These are phyloP conservation scores for Phaseolus coccineus DNA, from an alignment of 331 rosid species.

Conservation along the genomic window DNA sequence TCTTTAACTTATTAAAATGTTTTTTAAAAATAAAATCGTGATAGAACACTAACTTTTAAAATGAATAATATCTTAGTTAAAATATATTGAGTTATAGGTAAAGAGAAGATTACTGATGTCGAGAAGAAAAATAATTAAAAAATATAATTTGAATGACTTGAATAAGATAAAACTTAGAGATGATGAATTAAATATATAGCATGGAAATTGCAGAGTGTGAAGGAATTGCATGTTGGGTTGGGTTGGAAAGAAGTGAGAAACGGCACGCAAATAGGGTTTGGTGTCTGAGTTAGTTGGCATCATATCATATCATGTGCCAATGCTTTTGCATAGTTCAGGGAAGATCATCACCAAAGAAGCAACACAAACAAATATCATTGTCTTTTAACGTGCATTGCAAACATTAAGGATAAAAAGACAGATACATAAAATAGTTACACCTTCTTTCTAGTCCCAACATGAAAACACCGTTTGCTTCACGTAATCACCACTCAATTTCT, in stretches of 20 bases:
- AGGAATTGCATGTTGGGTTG: background rate
- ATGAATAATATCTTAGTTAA: no score
- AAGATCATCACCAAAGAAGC: slow-evolving; percentile 33
- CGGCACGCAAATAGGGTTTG: slow-evolving; percentile 13
- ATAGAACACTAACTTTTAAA: no score
- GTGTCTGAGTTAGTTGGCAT: background rate
- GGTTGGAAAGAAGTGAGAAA: slow-evolving; percentile 24
- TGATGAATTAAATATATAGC: no score
- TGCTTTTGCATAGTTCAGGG: slow-evolving; percentile 36
- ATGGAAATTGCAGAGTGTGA: background rate
- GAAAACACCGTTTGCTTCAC: slow-evolving; percentile 54
- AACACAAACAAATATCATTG: slow-evolving; percentile 40
- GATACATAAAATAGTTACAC: slow-evolving; percentile 12
- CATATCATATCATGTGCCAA: slow-evolving; percentile 40
- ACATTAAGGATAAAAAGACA: no score
- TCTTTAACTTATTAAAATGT: no score
- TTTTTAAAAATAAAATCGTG: no score
- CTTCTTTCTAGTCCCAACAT: slow-evolving; percentile 43
- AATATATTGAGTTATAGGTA: no score
- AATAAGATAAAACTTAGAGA: no score
- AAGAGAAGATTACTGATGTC: no score
- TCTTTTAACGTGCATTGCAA: no score
- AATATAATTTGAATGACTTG: no score
- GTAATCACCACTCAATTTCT: slow-evolving; percentile 44
- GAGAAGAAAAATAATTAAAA: no score